A percentile compares a stretch with the other conserved stretches of the same genome.
phyloP scores from a whole-genome alignment of 768 basidiomycete genomes.

The Pluteus cervinus region DNA sequence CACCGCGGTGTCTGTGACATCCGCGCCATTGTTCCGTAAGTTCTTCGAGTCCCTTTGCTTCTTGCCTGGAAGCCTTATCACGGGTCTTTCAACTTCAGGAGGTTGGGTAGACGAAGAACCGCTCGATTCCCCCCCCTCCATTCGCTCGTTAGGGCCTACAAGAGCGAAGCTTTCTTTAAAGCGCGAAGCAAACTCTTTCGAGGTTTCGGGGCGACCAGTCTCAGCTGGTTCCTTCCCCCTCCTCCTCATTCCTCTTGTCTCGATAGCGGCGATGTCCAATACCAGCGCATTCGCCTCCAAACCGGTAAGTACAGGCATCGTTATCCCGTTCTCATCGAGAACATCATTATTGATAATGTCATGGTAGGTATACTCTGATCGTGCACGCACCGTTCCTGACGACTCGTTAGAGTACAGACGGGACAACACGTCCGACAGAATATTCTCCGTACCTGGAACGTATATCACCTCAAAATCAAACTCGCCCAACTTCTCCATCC shows the following conservation, averaged over 20 bases:
- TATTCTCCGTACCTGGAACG: conserved; percentile 30
- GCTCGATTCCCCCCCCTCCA: no score
- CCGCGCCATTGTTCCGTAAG: not conserved
- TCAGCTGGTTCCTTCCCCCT: not conserved
- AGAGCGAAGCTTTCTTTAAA: no score
- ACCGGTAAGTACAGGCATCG: conserved; percentile 8
- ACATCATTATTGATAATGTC: conserved; percentile 12
- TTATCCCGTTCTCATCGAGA: conserved; percentile 2
- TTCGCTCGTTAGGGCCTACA: no score
- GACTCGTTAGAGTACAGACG: conserved; percentile 18
- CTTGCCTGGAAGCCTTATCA: no score
- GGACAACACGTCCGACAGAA: conserved; percentile 34
- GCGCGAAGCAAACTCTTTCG: no score
- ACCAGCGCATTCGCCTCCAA: conserved; percentile 4
- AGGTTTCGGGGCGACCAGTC: not conserved
- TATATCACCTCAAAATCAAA: conserved; percentile 32
- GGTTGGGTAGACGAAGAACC: no score
- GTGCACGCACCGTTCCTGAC: conserved; percentile 13
- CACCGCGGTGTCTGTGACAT: not conserved
- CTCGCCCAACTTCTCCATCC: conserved; percentile 28
- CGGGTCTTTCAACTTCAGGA: no score
- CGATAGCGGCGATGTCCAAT: no score
- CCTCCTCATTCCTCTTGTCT: not conserved
- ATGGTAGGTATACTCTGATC: conserved; percentile 13
- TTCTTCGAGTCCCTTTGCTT: not conserved